Evolutionary conservation across 495 filamentous ascomycete genomes (phyloP).

Genomic region (Talaromyces borbonicus): DNA sequence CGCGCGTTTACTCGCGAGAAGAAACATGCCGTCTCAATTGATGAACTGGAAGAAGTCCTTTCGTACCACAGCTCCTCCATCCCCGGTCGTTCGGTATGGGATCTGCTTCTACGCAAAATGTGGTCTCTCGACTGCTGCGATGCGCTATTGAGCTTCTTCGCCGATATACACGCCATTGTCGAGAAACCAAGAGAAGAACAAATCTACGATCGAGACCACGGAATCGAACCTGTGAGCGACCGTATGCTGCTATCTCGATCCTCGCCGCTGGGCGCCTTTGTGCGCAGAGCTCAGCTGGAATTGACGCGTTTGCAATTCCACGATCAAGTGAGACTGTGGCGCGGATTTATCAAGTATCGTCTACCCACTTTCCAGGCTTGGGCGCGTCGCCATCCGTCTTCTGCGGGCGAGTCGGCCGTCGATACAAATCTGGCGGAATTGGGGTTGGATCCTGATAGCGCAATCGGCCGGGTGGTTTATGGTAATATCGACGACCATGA

Average conservation of each 20-base stretch:
- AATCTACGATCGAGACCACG: conserved; percentile 40
- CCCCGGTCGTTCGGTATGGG: conserved; percentile 75
- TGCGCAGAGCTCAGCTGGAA: conserved; percentile 67
- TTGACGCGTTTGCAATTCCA: conserved; percentile 72
- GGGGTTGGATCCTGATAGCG: conserved; percentile 26
- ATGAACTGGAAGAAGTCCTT: conserved; percentile 58
- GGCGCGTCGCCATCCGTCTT: conserved; percentile 58
- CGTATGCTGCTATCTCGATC: conserved; percentile 47
- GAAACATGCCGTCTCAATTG: conserved; percentile 48
- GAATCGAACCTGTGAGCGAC: conserved; percentile 31
- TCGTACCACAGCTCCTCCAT: conserved; percentile 51
- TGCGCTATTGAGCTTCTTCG: conserved; percentile 61
- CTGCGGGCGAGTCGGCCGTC: conserved; percentile 50
- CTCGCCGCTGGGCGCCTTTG: conserved; percentile 79
- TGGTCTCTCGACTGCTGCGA: conserved; percentile 80
- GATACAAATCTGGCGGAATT: conserved; percentile 51
- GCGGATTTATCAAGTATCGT: conserved; percentile 65
- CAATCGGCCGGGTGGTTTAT: conserved; percentile 52
- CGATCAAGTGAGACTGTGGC: conserved; percentile 68
- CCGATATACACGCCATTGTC: conserved; percentile 43
- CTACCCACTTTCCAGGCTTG: conserved; percentile 62
- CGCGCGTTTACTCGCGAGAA: conserved; percentile 23
- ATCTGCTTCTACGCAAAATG: conserved; percentile 70
- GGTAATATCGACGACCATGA: conserved; percentile 45
- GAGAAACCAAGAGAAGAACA: conserved; percentile 49